Percentiles rank a stretch among this genome's conserved stretches.
phyloP scores from a whole-genome alignment of 2,329 filamentous ascomycete genomes.

The Penicillium thymicola region DNA sequence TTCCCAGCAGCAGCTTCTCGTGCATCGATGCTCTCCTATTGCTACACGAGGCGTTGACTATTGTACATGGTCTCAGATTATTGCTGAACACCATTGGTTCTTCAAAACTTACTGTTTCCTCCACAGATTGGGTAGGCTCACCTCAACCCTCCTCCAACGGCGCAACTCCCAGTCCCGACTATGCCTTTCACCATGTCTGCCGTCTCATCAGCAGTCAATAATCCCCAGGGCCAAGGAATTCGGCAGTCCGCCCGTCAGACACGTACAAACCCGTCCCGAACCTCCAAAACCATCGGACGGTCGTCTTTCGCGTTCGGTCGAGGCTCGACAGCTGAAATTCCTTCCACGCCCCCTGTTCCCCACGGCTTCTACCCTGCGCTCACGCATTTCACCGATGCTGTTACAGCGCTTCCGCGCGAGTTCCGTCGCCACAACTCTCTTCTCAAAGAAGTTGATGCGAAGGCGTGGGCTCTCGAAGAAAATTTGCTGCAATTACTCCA shows the following conservation, averaged over 20 bases:
- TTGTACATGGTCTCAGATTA: neutral
- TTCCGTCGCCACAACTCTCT: constrained; percentile 94
- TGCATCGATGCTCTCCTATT: constrained; percentile 5
- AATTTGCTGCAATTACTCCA: constrained; percentile 71
- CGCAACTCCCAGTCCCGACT: constrained; percentile 11
- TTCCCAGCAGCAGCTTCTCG: constrained; percentile 11
- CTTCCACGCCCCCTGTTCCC: constrained; percentile 33
- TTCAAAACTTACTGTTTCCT: neutral
- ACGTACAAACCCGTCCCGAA: constrained; percentile 49
- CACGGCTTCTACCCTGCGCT: constrained; percentile 63
- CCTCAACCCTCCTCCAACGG: constrained; percentile 12
- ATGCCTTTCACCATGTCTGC: constrained; percentile 23
- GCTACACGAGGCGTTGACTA: constrained; percentile 4
- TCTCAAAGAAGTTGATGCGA: constrained; percentile 95
- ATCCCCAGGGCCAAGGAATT: constrained; percentile 29
- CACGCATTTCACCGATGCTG: constrained; percentile 81
- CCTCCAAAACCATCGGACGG: constrained; percentile 44
- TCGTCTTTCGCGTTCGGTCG: constrained; percentile 41
- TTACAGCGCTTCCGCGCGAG: constrained; percentile 89
- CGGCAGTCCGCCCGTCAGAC: constrained; percentile 46
- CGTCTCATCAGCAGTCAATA: constrained; percentile 26
- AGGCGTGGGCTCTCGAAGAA: constrained; percentile 85
- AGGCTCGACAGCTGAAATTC: constrained; percentile 26
- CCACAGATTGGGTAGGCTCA: constrained; percentile 7
- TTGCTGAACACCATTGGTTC: neutral